Evolutionary conservation across 306 rosid species (phyloP), one percentile per base, ranked within the genome.

Genomic region (Sphenostylis stenocarpa): DNA sequence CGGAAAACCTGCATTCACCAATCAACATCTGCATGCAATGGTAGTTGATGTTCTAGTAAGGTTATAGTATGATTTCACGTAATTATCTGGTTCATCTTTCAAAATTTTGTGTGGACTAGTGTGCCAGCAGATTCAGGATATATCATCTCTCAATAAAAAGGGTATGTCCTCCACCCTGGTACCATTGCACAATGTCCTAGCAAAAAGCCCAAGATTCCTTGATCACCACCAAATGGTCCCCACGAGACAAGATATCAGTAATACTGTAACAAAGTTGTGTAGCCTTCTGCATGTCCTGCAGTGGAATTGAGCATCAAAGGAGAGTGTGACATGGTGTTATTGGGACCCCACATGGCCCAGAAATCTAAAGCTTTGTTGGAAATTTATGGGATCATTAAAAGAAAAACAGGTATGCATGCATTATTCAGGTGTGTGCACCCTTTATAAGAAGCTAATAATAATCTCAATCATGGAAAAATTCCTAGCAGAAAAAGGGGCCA

Each of bases 151-250:
- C 41, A 43, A 65, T 64, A 38, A 52, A n/a, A 70, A 71, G 47
- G 75, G 78, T 36, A 45, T 77, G 78, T 41, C 74, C 62, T 38
- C 47, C 58, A 76, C 17, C 57, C 39, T 55, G 51, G 76, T 53
- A 73, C 13, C 55, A 55, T 80, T 73, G 63, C 52, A 24, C 57
- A 48, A 49, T 71, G 61, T 6, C 6, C 52, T 34, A 44, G 65
- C 57, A 58, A 67, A 71, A 67, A 39, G 57, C 61, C 73, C 49
- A 34, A 67, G 61, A 83, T 67, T 74, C 78, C 63, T 78, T 78
- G 72, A 65, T 72, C 61, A 56, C 49, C 57, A 67, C 17, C 45
- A 73, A 39, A 36, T 78, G 83, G 86, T 74, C 86, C 84, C 83
- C 76, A 34, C 15, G 68, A 73, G 44, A 83, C 29, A 67, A 36